Conservation (phyloP, 2,329 filamentous ascomycete genomes). For the Neonectria sp. region DNA sequence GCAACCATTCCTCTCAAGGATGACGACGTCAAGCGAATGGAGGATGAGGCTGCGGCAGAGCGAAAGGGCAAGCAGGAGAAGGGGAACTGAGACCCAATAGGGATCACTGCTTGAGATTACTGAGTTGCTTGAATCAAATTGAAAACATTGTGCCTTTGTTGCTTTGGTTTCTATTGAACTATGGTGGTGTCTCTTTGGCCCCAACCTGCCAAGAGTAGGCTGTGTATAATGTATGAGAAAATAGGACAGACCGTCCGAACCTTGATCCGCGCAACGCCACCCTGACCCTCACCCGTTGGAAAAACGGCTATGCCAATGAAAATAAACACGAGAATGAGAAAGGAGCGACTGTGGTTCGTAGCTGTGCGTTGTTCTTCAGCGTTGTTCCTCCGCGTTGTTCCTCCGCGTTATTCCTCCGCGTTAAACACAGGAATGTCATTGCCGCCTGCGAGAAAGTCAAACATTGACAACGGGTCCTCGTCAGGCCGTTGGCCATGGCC, state of each 20-base stretch:
- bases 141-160: neutral
- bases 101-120: neutral
- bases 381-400: no score
- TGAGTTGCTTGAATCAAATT: neutral
- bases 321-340: neutral
- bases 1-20: conserved; percentile 36
- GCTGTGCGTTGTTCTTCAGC: neutral
- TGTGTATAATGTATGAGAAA: neutral
- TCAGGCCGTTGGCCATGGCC: conserved; percentile 33
- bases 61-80: neutral
- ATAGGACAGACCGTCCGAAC: neutral
- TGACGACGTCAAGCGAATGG: conserved; percentile 33
- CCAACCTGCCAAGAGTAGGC: neutral
- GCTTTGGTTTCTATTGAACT: neutral
- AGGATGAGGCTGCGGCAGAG: conserved; percentile 8
- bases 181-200: neutral
- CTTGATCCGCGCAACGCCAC: neutral
- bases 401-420: conserved; percentile 36
- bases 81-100: neutral
- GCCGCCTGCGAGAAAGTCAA: conserved; percentile 41
- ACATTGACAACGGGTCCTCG: conserved; percentile 44
- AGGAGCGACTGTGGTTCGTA: neutral
- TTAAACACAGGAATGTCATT: conserved; percentile 45
- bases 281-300: neutral
- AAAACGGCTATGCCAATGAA: neutral